phyloP scores from a whole-genome alignment of 305 asterid species.

The Solanum chacoense region DNA sequence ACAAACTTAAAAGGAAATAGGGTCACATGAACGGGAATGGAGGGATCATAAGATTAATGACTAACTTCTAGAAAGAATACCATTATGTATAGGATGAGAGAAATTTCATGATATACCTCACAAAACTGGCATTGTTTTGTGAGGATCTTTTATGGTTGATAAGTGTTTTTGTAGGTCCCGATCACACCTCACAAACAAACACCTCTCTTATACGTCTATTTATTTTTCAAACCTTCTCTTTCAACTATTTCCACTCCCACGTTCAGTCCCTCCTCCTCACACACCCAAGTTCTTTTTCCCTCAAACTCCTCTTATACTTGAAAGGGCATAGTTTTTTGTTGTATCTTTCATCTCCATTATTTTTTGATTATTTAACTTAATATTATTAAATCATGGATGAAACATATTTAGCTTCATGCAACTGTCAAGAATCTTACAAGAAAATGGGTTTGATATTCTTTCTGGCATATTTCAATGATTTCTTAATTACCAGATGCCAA shows the following conservation, averaged over 20 bases:
- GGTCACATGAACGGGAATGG: neutral
- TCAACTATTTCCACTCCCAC: neutral
- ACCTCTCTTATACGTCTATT: neutral
- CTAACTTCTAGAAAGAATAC: neutral
- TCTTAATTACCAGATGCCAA: neutral
- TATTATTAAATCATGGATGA: neutral
- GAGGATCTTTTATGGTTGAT: neutral
- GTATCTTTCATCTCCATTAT: neutral
- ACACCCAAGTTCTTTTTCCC: neutral
- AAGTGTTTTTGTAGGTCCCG: neutral
- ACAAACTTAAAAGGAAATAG: neutral
- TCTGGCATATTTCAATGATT: neutral
- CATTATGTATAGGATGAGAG: neutral
- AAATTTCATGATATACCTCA: neutral
- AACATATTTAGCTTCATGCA: neutral
- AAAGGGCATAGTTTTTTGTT: neutral
- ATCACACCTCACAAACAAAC: neutral
- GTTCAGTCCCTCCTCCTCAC: neutral
- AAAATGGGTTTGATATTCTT: neutral
- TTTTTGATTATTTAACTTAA: neutral
- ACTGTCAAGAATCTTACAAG: neutral
- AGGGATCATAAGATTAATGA: neutral
- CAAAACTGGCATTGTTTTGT: neutral
- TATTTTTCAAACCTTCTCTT: neutral
- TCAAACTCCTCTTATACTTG: neutral